These are phyloP conservation scores for Artomyces pyxidatus DNA, from an alignment of 768 basidiomycete species.

Conservation along the genomic window DNA sequence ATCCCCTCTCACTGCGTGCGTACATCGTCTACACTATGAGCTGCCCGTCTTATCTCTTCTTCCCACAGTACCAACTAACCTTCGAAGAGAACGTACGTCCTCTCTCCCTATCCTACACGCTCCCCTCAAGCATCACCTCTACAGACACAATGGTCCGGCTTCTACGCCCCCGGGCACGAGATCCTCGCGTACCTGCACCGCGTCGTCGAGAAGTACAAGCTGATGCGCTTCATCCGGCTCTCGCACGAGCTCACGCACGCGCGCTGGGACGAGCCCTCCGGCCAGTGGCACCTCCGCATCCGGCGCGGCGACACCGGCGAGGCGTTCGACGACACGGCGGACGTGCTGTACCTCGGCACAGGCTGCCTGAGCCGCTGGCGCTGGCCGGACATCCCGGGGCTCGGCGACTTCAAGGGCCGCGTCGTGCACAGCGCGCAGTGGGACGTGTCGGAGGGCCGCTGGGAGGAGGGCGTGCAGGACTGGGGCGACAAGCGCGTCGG, in stretches of 20 bases:
- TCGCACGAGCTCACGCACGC: constrained; percentile 47
- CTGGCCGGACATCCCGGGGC: constrained; percentile 31
- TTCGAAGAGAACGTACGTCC: constrained; percentile 11
- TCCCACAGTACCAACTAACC: constrained; percentile 8
- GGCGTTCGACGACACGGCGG: constrained; percentile 16
- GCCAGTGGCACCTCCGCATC: constrained; percentile 51
- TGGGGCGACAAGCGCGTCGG: constrained; percentile 18
- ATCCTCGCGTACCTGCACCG: constrained; percentile 46
- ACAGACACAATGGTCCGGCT: constrained; percentile 13
- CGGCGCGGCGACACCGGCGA: constrained; percentile 16
- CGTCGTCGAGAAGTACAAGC: constrained; percentile 49
- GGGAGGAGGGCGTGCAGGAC: constrained; percentile 12
- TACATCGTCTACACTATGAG: neutral
- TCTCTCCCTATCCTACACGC: neutral
- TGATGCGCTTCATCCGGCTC: constrained; percentile 45
- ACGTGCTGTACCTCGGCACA: constrained; percentile 27
- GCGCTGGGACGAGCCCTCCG: constrained; percentile 38
- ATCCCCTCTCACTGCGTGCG: constrained; percentile 10
- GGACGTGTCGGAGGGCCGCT: constrained; percentile 2
- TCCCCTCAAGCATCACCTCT: constrained; percentile 6
- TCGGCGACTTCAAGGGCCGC: constrained; percentile 25
- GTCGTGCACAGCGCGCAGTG: constrained; percentile 32
- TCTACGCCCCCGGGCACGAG: constrained; percentile 22
- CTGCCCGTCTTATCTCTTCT: neutral
- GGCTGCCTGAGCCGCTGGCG: constrained; percentile 32